A percentile compares a stretch with the other conserved stretches of the same genome.
These are phyloP conservation scores for Tephrocybe sp. DNA, from an alignment of 768 basidiomycete genomes.

Conservation along the genomic window DNA sequence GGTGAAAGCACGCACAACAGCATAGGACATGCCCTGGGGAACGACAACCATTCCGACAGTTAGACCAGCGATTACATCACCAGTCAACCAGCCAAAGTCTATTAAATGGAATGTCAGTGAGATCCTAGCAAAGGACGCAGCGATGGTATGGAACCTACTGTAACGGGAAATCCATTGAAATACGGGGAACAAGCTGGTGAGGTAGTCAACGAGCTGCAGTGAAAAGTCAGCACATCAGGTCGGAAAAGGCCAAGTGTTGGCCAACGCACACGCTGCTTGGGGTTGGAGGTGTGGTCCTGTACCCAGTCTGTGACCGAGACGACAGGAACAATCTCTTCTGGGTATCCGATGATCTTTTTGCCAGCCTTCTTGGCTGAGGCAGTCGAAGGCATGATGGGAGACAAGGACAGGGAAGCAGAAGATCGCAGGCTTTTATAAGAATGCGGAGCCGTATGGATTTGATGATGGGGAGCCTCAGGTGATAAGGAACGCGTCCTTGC, in stretches of 20 bases:
- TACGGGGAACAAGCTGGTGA: constrained; percentile 80
- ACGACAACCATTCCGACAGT: constrained; percentile 96
- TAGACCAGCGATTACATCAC: constrained; percentile 87
- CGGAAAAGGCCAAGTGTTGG: background rate
- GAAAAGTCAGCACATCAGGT: constrained; percentile 6
- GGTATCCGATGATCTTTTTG: constrained; percentile 60
- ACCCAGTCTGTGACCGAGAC: constrained; percentile 62
- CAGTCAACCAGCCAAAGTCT: constrained; percentile 81
- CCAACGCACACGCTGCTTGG: constrained; percentile 48
- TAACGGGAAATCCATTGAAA: constrained; percentile 84
- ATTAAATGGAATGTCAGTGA: background rate
- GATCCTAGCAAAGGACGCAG: too few species aligned
- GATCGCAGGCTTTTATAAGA: constrained; percentile 3
- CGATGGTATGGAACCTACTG: constrained; percentile 65
- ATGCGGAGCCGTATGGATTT: background rate
- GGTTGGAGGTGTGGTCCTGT: constrained; percentile 37
- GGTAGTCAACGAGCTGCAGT: constrained; percentile 61
- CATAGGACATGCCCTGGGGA: constrained; percentile 93
- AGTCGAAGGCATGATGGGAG: constrained; percentile 17
- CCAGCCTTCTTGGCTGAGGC: constrained; percentile 44
- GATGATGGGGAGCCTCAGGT: constrained; percentile 1
- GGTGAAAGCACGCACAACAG: constrained; percentile 46
- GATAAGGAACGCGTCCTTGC: background rate
- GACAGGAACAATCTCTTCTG: constrained; percentile 58
- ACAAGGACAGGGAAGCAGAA: constrained; percentile 1